These are phyloP conservation scores for Rhodotorula glutinis DNA, from an alignment of 1,284 basidiomycete species.

Conservation along the genomic window DNA sequence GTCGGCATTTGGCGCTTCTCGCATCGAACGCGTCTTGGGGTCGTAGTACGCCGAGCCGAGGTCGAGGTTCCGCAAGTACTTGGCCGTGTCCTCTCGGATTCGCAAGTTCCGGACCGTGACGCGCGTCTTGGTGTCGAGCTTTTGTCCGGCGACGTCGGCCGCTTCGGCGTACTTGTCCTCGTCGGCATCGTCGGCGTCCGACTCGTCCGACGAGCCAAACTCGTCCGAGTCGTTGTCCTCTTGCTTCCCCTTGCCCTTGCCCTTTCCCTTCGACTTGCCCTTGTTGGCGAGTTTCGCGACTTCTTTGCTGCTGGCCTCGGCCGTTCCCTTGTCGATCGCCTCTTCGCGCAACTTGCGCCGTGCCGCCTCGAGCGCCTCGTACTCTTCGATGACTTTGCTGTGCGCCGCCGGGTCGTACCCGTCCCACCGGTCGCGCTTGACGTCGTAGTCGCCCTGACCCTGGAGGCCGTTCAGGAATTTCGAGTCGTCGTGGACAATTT, in stretches of 20 bases:
- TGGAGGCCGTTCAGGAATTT: conserved; percentile 40
- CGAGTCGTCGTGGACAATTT: conserved; percentile 74
- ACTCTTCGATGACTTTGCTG: conserved; percentile 81
- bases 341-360: conserved; percentile 87
- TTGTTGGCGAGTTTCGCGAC: conserved; percentile 80
- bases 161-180: conserved; percentile 97
- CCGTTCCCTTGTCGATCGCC: conserved; percentile 90
- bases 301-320: conserved; percentile 49
- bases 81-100: conserved; percentile 98
- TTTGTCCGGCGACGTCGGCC: conserved; percentile 95
- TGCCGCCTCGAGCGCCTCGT: conserved; percentile 86
- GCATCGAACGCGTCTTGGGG: conserved; percentile 99
- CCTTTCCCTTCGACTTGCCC: conserved; percentile 49
- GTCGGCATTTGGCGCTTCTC: conserved; percentile 82
- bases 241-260: conserved; percentile 44
- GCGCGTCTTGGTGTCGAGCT: conserved; percentile 94
- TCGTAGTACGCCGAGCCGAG: conserved; percentile 97
- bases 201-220: conserved; percentile 83
- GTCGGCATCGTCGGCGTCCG: conserved; percentile 53
- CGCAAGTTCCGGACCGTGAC: conserved; percentile 97
- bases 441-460: conserved; percentile 70
- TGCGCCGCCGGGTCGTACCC: conserved; percentile 91
- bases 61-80: conserved; percentile 96
- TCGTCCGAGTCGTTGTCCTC: conserved; percentile 64
- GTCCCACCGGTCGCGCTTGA: conserved; percentile 97